A percentile compares a stretch with the other conserved stretches of the same genome.
Evolutionary conservation across 306 rosid species (phyloP).

Genomic region (Castanea crenata): DNA sequence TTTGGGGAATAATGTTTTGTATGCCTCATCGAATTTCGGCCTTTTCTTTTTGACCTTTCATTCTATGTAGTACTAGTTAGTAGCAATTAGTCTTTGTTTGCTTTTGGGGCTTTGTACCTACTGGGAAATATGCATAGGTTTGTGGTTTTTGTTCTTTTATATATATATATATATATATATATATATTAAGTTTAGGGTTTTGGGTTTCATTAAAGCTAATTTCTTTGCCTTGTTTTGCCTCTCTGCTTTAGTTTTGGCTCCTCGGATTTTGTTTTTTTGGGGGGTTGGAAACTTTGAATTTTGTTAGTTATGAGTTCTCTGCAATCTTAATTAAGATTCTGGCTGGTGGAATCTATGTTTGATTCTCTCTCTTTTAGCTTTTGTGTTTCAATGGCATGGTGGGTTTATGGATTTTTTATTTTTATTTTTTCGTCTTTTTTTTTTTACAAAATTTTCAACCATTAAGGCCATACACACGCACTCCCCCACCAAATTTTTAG

Average conservation of each 20-base stretch:
- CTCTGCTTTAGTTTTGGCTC: background rate
- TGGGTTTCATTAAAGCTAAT: background rate
- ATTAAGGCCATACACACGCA: conserved; percentile 26
- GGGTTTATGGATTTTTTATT: conserved; percentile 26
- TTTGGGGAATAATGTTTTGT: conserved; percentile 30
- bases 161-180: background rate
- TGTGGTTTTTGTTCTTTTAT: background rate
- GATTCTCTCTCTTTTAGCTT: conserved; percentile 5
- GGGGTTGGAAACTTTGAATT: background rate
- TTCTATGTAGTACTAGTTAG: background rate
- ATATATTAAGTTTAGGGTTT: background rate
- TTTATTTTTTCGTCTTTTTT: conserved; percentile 2
- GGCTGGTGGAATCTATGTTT: conserved; percentile 9
- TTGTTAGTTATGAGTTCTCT: background rate
- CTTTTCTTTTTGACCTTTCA: conserved; percentile 11
- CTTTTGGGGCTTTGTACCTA: background rate
- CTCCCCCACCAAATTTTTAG: conserved; percentile 25
- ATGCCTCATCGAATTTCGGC: conserved; percentile 5
- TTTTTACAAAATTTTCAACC: background rate
- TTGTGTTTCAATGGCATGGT: conserved; percentile 26
- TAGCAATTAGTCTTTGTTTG: background rate
- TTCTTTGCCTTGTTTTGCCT: background rate
- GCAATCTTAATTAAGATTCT: background rate
- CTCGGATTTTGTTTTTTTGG: background rate
- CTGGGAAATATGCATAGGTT: background rate